Conservation (phyloP, 345 rosid genomes). For the Moricandia moricandioides region DNA sequence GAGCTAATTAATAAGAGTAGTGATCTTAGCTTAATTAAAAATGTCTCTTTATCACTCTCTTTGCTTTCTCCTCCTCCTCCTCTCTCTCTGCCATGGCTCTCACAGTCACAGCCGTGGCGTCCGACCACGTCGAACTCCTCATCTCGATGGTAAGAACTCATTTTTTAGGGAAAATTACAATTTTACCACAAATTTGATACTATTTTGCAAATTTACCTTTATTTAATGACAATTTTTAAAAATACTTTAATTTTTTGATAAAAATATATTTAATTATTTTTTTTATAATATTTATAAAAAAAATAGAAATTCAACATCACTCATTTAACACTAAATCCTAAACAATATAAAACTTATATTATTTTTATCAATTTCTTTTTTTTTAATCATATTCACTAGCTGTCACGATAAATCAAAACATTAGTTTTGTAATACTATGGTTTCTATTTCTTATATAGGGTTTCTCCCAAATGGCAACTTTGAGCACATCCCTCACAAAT, state of each 20-base stretch:
- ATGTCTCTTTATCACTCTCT: slow-evolving; percentile 36
- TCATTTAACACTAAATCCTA: too few species aligned
- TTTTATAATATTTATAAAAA: too few species aligned
- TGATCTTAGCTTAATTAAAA: background rate
- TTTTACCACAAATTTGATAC: too few species aligned
- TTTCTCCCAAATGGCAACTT: slow-evolving; percentile 72
- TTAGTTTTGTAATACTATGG: background rate
- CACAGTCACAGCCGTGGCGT: background rate
- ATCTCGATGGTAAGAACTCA: slow-evolving; percentile 33
- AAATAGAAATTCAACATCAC: too few species aligned
- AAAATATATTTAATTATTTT: too few species aligned
- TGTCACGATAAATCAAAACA: background rate
- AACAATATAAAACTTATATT: too few species aligned
- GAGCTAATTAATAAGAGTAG: slow-evolving; percentile 1
- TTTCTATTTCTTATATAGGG: slow-evolving; percentile 35
- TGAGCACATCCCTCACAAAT: slow-evolving; percentile 52
- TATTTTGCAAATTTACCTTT: too few species aligned
- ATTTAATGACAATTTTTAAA: too few species aligned
- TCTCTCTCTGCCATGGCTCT: slow-evolving; percentile 31
- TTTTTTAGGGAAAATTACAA: too few species aligned
- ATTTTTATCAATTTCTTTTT: too few species aligned
- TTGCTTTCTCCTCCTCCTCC: slow-evolving; percentile 28
- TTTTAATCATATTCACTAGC: background rate
- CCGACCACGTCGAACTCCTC: slow-evolving; percentile 25
- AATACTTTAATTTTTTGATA: too few species aligned